A percentile compares a stretch with the other conserved stretches of the same genome.
These are phyloP conservation scores for Amorphotheca resinae DNA, from an alignment of 495 filamentous ascomycete genomes.

Conservation along the genomic window DNA sequence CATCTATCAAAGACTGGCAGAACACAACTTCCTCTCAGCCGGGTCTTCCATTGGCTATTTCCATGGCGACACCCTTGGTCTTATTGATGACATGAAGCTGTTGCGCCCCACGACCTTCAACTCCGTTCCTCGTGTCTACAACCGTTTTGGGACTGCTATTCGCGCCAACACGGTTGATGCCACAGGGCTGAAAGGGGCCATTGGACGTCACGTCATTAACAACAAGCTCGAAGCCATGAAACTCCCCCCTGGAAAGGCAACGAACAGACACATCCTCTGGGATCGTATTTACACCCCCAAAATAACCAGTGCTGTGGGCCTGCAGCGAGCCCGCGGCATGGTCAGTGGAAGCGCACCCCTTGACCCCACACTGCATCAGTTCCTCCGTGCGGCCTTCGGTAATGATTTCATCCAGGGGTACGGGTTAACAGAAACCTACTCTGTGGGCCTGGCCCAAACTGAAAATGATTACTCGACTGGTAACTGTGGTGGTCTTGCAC, in stretches of 20 bases:
- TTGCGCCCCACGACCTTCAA: slow-evolving; percentile 72
- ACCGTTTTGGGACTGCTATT: slow-evolving; percentile 75
- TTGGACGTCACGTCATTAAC: slow-evolving; percentile 68
- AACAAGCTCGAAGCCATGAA: slow-evolving; percentile 71
- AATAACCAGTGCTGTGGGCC: slow-evolving; percentile 65
- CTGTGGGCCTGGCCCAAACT: slow-evolving; percentile 56
- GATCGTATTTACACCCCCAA: slow-evolving; percentile 92
- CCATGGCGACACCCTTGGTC: slow-evolving; percentile 76
- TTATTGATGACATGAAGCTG: slow-evolving; percentile 85
- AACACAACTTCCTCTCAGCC: slow-evolving; percentile 60
- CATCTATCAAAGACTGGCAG: slow-evolving; percentile 77
- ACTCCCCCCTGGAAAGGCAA: slow-evolving; percentile 52
- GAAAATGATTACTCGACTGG: slow-evolving; percentile 58
- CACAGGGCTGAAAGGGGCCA: slow-evolving; percentile 65
- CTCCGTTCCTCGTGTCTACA: slow-evolving; percentile 86
- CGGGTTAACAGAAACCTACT: slow-evolving; percentile 92
- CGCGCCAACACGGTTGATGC: slow-evolving; percentile 65
- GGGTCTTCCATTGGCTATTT: slow-evolving; percentile 83
- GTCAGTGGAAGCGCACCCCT: slow-evolving; percentile 84
- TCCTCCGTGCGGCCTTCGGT: slow-evolving; percentile 72
- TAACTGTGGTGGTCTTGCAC: slow-evolving; percentile 65
- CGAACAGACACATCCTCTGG: slow-evolving; percentile 74
- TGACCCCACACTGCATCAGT: slow-evolving; percentile 75
- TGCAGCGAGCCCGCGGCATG: slow-evolving; percentile 62
- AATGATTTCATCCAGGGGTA: slow-evolving; percentile 83